phyloP scores from a whole-genome alignment of 202 grass and related monocot genomes.

The Alloteropsis angusta region DNA sequence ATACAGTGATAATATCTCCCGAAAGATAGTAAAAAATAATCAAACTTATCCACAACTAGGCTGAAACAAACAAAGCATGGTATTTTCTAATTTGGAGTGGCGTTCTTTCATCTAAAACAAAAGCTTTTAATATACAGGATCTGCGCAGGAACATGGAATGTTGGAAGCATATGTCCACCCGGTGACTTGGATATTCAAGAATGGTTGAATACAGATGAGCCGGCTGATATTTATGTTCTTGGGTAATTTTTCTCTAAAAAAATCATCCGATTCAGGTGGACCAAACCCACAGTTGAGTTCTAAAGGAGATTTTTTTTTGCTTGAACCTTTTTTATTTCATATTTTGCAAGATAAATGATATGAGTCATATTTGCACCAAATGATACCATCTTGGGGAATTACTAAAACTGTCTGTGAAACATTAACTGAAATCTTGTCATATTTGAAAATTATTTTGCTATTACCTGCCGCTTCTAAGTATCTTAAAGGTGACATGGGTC shows the following conservation, averaged over 20 bases:
- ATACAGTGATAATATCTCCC: not conserved
- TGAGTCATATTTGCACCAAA: not conserved
- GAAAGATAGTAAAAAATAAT: not conserved
- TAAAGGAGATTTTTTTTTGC: too few species aligned
- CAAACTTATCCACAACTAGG: not conserved
- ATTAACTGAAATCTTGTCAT: not conserved
- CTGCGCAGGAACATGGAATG: constrained; percentile 72
- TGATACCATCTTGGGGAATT: not conserved
- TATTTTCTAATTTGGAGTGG: not conserved
- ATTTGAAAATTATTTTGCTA: not conserved
- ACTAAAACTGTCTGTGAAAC: not conserved
- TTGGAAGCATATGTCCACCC: constrained; percentile 49
- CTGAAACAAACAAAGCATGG: not conserved
- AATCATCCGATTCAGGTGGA: not conserved
- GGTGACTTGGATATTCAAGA: constrained; percentile 48
- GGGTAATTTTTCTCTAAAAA: constrained; percentile 34
- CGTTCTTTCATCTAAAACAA: constrained; percentile 1
- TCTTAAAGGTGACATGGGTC: not conserved
- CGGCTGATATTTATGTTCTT: constrained; percentile 73
- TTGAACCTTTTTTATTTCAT: not conserved
- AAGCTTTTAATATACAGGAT: constrained; percentile 32
- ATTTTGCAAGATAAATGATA: not conserved
- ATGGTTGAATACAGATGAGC: constrained; percentile 60
- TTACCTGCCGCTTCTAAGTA: not conserved
- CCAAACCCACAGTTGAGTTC: not conserved